A percentile compares a stretch with the other conserved stretches of the same genome.
These are phyloP conservation scores for Mariannaea sp. DNA, from an alignment of 2,329 filamentous ascomycete genomes.

Conservation along the genomic window DNA sequence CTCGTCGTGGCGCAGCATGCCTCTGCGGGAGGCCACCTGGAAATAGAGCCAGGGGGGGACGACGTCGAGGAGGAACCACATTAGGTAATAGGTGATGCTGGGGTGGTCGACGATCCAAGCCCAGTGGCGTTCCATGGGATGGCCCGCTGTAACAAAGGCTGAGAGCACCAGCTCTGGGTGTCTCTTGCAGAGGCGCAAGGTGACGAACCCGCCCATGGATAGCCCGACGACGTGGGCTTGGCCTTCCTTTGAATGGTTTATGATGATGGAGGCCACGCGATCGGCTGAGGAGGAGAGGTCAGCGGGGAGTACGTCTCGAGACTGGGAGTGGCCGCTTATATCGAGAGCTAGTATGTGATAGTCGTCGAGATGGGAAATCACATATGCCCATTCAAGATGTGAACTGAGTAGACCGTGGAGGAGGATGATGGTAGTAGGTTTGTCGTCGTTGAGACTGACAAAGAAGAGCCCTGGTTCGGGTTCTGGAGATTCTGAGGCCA, in stretches of 20 bases:
- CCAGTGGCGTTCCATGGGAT: slow-evolving; percentile 37
- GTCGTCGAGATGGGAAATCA: slow-evolving; percentile 42
- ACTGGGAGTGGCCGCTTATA: slow-evolving; percentile 47
- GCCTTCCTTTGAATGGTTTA: slow-evolving; percentile 41
- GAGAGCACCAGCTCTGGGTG: slow-evolving; percentile 44
- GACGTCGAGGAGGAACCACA: slow-evolving; percentile 34
- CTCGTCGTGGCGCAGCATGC: slow-evolving; percentile 36
- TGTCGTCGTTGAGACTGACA: slow-evolving; percentile 38
- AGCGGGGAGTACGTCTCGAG: slow-evolving; percentile 40
- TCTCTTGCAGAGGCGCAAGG: slow-evolving; percentile 39
- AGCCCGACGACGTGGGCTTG: slow-evolving; percentile 48
- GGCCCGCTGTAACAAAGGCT: slow-evolving; percentile 43
- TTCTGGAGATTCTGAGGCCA: slow-evolving; percentile 5
- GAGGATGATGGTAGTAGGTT: slow-evolving; percentile 38
- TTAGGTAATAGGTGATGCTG: slow-evolving; percentile 35
- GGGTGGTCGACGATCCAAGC: slow-evolving; percentile 36
- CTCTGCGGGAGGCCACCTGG: slow-evolving; percentile 34
- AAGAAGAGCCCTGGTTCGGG: slow-evolving; percentile 34
- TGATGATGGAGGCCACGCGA: slow-evolving; percentile 44
- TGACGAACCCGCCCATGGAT: slow-evolving; percentile 47
- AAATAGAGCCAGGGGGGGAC: slow-evolving; percentile 39
- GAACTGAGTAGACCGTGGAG: slow-evolving; percentile 42
- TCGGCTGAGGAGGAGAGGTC: slow-evolving; percentile 40
- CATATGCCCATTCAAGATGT: slow-evolving; percentile 42
- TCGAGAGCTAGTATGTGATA: slow-evolving; percentile 49